Evolutionary conservation across 176 grass and related monocot species (phyloP).

Genomic region (Typha latifolia): DNA sequence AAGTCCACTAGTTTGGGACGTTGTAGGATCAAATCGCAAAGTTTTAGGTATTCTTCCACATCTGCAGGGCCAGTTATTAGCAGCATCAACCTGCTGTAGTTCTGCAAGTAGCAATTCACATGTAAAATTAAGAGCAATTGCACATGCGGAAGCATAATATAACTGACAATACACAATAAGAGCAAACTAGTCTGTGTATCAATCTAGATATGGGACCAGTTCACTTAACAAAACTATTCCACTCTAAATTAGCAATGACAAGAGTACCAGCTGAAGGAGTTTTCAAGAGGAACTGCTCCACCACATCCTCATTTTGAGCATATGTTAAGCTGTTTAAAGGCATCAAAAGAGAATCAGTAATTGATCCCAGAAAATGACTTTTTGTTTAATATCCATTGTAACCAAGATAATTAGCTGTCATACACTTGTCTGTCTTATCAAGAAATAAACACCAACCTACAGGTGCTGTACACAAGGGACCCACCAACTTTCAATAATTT

Average conservation of each 20-base stretch:
- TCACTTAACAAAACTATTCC: background rate
- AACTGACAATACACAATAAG: background rate
- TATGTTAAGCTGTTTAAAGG: conserved; percentile 66
- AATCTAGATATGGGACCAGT: background rate
- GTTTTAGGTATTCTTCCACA: conserved; percentile 52
- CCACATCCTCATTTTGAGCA: conserved; percentile 82
- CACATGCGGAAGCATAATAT: background rate
- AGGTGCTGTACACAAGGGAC: conserved; percentile 86
- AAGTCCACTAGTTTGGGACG: conserved; percentile 72
- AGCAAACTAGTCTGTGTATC: background rate
- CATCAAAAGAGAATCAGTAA: conserved; percentile 15
- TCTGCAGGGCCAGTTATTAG: conserved; percentile 67
- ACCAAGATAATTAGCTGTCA: conserved; percentile 2
- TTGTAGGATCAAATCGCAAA: conserved; percentile 50
- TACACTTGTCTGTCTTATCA: background rate
- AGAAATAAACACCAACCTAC: conserved; percentile 58
- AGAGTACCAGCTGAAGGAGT: conserved; percentile 72
- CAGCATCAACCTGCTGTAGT: conserved; percentile 39
- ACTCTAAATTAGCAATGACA: conserved; percentile 8
- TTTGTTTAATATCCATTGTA: background rate
- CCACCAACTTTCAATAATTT: conserved; percentile 74
- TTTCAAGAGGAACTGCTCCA: conserved; percentile 60
- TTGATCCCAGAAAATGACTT: background rate
- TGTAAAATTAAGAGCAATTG: background rate
- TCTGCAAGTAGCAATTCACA: conserved; percentile 34